Conservation (phyloP, 805 yeast genomes). For the Lipomyces sp. region DNA sequence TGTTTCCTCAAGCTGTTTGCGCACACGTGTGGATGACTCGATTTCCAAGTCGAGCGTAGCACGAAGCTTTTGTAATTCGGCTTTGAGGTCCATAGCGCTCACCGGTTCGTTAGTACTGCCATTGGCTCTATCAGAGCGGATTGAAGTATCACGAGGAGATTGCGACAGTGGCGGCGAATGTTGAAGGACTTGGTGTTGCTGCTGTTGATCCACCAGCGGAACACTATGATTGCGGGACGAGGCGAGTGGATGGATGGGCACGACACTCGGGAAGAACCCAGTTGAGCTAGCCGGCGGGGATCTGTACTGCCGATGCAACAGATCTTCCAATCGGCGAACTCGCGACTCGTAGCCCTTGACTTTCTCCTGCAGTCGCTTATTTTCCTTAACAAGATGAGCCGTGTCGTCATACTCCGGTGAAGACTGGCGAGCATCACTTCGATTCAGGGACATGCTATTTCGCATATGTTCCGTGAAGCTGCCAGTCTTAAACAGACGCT, state of each 20-base stretch:
- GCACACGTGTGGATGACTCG: slow-evolving; percentile 53
- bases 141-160: slow-evolving; percentile 10
- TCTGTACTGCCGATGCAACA: slow-evolving; percentile 68
- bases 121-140: background rate
- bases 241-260: slow-evolving; percentile 12
- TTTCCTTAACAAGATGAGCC: slow-evolving; percentile 12
- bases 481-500: slow-evolving; percentile 26
- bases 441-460: slow-evolving; percentile 26
- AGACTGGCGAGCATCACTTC: slow-evolving; percentile 12
- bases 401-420: slow-evolving; percentile 11
- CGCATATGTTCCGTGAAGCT: slow-evolving; percentile 26
- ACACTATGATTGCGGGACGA: slow-evolving; percentile 23
- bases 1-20: slow-evolving; percentile 43
- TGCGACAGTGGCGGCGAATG: slow-evolving; percentile 15
- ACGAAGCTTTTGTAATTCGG: slow-evolving; percentile 23
- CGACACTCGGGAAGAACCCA: background rate
- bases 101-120: background rate
- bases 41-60: slow-evolving; percentile 49
- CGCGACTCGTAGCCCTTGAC: slow-evolving; percentile 70
- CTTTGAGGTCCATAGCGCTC: slow-evolving; percentile 14
- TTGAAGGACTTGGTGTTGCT: slow-evolving; percentile 4
- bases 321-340: slow-evolving; percentile 74
- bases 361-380: slow-evolving; percentile 45
- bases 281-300: slow-evolving; percentile 23
- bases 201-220: slow-evolving; percentile 9